A percentile compares a stretch with the other conserved stretches of the same genome.
Conservation (phyloP, 331 rosid species). For the Saraca asoca region DNA sequence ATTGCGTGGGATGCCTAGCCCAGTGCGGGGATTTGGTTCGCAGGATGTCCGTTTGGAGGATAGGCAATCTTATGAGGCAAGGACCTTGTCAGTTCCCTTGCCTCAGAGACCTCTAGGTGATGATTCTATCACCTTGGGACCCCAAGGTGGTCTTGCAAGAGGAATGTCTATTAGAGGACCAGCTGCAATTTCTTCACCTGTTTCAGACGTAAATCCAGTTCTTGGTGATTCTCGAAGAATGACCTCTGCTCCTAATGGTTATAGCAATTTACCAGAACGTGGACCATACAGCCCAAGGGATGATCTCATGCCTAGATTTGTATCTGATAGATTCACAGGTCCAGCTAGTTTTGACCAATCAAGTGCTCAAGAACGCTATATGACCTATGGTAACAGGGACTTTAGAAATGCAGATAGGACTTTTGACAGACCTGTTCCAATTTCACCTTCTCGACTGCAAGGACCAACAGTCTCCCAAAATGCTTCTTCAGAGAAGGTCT, state of each 20-base stretch:
- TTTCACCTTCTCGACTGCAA: slow-evolving; percentile 48
- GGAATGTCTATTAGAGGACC: slow-evolving; percentile 91
- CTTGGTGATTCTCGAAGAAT: slow-evolving; percentile 58
- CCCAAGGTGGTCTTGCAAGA: slow-evolving; percentile 90
- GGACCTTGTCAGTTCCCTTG: slow-evolving; percentile 61
- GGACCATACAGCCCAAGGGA: slow-evolving; percentile 51
- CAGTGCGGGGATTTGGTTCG: slow-evolving; percentile 59
- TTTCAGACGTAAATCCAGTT: slow-evolving; percentile 46
- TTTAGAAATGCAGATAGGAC: slow-evolving; percentile 53
- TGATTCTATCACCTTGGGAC: slow-evolving; percentile 75
- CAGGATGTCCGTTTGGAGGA: slow-evolving; percentile 76
- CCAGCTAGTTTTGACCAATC: slow-evolving; percentile 61
- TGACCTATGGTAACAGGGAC: slow-evolving; percentile 57
- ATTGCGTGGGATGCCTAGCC: slow-evolving; percentile 59
- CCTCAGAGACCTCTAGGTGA: slow-evolving; percentile 66
- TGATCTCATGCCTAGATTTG: slow-evolving; percentile 46
- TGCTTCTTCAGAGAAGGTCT: slow-evolving; percentile 40
- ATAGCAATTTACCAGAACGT: slow-evolving; percentile 54
- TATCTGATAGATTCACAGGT: slow-evolving; percentile 53
- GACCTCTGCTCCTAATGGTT: slow-evolving; percentile 58
- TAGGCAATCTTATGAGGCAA: slow-evolving; percentile 63
- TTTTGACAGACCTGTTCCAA: slow-evolving; percentile 51
- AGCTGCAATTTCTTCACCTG: slow-evolving; percentile 47
- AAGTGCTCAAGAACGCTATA: slow-evolving; percentile 47
- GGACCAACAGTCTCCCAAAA: slow-evolving; percentile 46